Base-by-base conservation (phyloP, 257 asterid genomes). In the Salvia hispanica region DNA sequence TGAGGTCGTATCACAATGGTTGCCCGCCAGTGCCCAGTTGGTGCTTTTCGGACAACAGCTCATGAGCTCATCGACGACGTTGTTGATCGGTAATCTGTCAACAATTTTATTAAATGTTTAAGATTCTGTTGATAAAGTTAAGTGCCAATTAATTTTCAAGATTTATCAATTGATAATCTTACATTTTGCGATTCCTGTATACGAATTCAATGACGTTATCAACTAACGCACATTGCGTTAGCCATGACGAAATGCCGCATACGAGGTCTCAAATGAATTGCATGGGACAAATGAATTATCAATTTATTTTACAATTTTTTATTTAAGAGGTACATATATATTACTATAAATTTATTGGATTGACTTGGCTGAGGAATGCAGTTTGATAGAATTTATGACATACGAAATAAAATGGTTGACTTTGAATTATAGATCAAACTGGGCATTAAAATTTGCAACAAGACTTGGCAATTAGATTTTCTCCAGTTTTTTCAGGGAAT, bases 191-290 rank as follows among this genome's bases (percentile, higher is more conserved):
- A 34, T 34, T 51, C 25, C 61, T 10, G 14, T 9, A 28, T 34
- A 69, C 40, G 59, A 46, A 16, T 15, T 34, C 28, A 58, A 21
- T 58, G 62, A 54, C 34, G 7, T 11, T 46, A 28, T 21, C 37
- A 56, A 43, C 8, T 66, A 40, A 10, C 6, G n/a, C 12, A 40
- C 43, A 46, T 16, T 45, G 68, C 58, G 50, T 33, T 69, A 25
- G 55, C 72, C 64, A n/a, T 68, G 73, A 56, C 73, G 65, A 56
- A 58, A 40, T 48, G 53, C 48, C n/a, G 34, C 55, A 11, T 25
- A 31, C 4, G 14, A 14, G 8, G 13, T 45, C 44, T 62, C 66
- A 45, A 62, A 62, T 62, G 3, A 25, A 60, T 25, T 62, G 10
- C 10, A 40, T 40, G 15, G 5, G 52, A 62, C 33, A 42, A 18